These are phyloP conservation scores for Mitragyna speciosa DNA, from an alignment of 257 asterid species.

Conservation along the genomic window DNA sequence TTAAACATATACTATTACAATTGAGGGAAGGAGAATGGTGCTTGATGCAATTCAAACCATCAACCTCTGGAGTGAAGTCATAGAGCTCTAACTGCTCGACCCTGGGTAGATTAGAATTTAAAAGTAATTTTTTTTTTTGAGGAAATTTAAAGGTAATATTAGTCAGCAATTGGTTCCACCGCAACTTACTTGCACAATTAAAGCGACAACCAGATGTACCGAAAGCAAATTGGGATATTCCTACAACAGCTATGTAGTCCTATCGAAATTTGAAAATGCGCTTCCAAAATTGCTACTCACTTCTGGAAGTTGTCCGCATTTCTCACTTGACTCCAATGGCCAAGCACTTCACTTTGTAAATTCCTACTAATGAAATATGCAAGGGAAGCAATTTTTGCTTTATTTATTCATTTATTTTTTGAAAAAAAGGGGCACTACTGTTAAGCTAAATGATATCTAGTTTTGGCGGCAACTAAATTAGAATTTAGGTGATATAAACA, in stretches of 20 bases:
- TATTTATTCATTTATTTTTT: not conserved
- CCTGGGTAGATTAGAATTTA: too few relatives aligned
- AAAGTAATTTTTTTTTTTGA: too few relatives aligned
- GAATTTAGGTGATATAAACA: not conserved
- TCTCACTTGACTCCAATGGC: not conserved
- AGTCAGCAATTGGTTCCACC: constrained; percentile 11
- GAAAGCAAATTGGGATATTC: too few relatives aligned
- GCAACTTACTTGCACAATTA: constrained; percentile 7
- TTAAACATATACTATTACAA: too few relatives aligned
- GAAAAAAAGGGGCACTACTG: not conserved
- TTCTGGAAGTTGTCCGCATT: not conserved
- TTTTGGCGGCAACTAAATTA: not conserved
- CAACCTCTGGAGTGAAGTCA: too few relatives aligned
- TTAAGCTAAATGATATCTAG: not conserved
- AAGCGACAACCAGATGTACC: not conserved
- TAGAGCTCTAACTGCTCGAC: too few relatives aligned
- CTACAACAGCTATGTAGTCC: not conserved
- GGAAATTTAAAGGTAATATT: not conserved
- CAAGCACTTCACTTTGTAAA: not conserved
- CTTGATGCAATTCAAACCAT: too few relatives aligned
- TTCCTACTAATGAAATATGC: not conserved
- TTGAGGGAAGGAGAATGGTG: too few relatives aligned
- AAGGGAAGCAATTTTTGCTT: not conserved
- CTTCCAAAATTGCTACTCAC: not conserved
- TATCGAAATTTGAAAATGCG: not conserved